Conservation (phyloP, 139 green algal genomes). For the Pseudopediastrum boryanum region DNA sequence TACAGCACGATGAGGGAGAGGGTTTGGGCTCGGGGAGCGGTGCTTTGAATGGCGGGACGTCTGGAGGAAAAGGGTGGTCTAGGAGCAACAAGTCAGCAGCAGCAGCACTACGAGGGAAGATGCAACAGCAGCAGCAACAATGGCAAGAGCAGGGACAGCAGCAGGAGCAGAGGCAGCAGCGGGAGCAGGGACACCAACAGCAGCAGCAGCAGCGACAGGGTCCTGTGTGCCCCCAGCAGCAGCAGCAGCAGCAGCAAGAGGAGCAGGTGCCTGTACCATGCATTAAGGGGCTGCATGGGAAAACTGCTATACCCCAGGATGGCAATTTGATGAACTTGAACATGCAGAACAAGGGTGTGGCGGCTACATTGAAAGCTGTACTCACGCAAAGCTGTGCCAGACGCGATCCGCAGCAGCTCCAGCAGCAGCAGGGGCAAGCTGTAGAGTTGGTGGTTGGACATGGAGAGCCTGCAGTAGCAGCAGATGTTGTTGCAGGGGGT, state of each 20-base stretch:
- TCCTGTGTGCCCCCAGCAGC: too few relatives aligned
- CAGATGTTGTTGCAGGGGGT: neutral
- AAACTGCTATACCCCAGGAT: neutral
- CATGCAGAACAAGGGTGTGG: too few relatives aligned
- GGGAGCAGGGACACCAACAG: neutral
- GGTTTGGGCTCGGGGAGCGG: neutral
- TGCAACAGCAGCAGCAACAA: neutral
- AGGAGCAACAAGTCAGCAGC: constrained; percentile 16
- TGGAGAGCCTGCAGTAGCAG: neutral
- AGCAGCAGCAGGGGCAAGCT: neutral
- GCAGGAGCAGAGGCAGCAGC: neutral
- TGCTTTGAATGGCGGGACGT: too few relatives aligned
- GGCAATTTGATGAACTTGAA: too few relatives aligned
- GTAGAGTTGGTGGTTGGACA: too few relatives aligned
- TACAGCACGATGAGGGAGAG: neutral
- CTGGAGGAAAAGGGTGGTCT: neutral
- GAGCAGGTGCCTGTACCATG: neutral
- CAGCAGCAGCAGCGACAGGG: neutral
- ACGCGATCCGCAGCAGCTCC: neutral
- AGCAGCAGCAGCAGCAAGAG: constrained; percentile 16
- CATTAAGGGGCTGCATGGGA: neutral
- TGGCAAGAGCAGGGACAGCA: neutral
- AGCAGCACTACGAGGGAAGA: neutral
- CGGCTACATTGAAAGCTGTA: too few relatives aligned
- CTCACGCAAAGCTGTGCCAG: too few relatives aligned